These are phyloP conservation scores for Penicillium paradoxum DNA, from an alignment of 495 filamentous ascomycete species.

Conservation along the genomic window DNA sequence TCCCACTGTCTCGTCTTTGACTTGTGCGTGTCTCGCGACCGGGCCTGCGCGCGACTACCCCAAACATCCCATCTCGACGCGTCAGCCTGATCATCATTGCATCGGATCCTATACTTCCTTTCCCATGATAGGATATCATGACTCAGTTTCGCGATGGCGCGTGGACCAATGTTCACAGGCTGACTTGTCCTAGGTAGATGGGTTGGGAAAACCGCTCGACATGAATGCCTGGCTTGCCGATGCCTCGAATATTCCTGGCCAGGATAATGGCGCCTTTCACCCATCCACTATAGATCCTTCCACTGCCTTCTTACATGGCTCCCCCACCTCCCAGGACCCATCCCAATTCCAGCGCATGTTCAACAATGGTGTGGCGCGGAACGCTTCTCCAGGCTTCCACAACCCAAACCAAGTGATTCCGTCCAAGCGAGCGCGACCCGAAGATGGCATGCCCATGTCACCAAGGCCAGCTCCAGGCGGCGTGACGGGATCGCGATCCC, in stretches of 20 bases:
- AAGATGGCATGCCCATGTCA: slow-evolving; percentile 79
- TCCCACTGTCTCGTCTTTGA: slow-evolving; percentile 7
- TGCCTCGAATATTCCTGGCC: slow-evolving; percentile 61
- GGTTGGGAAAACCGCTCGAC: slow-evolving; percentile 53
- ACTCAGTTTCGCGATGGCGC: slow-evolving; percentile 7
- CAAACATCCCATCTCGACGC: slow-evolving; percentile 29
- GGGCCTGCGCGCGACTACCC: slow-evolving; percentile 17
- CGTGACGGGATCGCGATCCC: slow-evolving; percentile 78
- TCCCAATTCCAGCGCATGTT: slow-evolving; percentile 65
- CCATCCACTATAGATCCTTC: slow-evolving; percentile 52
- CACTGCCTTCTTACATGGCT: slow-evolving; percentile 47
- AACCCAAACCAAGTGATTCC: slow-evolving; percentile 77
- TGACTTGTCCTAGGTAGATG: slow-evolving; percentile 44
- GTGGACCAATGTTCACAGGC: slow-evolving; percentile 5
- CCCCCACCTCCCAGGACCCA: slow-evolving; percentile 54
- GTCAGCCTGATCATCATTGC: slow-evolving; percentile 19
- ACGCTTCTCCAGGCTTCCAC: slow-evolving; percentile 71
- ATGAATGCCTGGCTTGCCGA: slow-evolving; percentile 86
- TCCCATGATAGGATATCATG: neutral
- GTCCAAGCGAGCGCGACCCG: slow-evolving; percentile 79
- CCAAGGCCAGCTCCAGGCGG: slow-evolving; percentile 71
- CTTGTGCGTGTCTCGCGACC: slow-evolving; percentile 26
- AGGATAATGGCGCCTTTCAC: slow-evolving; percentile 75
- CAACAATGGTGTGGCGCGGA: slow-evolving; percentile 81
- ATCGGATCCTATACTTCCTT: neutral